phyloP scores from a whole-genome alignment of 805 yeast genomes.

The Sungouiozyma ichnusensis region DNA sequence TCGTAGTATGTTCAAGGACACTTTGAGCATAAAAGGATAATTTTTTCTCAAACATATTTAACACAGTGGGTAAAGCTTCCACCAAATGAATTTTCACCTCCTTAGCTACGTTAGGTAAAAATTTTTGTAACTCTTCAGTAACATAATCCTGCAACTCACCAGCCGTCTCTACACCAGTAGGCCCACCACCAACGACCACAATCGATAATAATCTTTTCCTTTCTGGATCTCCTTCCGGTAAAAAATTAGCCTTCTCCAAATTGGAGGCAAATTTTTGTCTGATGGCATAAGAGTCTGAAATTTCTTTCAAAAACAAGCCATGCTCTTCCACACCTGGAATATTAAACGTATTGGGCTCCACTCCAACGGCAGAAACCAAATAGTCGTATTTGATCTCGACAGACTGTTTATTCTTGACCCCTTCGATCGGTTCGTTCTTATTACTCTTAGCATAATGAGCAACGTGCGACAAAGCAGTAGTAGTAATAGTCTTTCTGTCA shows the following conservation, averaged over 20 bases:
- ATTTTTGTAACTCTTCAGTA: conserved; percentile 77
- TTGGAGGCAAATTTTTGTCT: conserved; percentile 76
- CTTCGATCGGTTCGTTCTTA: conserved; percentile 24
- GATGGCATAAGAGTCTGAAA: conserved; percentile 73
- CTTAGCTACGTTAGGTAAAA: conserved; percentile 77
- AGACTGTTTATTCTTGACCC: conserved; percentile 31
- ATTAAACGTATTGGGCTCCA: conserved; percentile 87
- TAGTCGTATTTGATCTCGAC: conserved; percentile 60
- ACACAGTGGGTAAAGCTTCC: conserved; percentile 84
- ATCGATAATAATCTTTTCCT: conserved; percentile 76
- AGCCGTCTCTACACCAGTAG: conserved; percentile 95
- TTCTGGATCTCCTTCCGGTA: conserved; percentile 69
- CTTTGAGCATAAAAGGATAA: conserved; percentile 35
- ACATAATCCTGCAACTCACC: conserved; percentile 94
- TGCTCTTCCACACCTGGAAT: conserved; percentile 82
- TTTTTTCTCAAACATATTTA: conserved; percentile 41
- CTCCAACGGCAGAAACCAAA: conserved; percentile 85
- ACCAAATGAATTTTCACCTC: conserved; percentile 80
- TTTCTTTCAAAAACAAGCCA: conserved; percentile 82
- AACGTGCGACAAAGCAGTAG: conserved; percentile 36
- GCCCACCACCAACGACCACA: conserved; percentile 96
- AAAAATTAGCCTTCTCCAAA: conserved; percentile 77
- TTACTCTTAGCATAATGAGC: conserved; percentile 19
- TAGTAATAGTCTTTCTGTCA: conserved; percentile 52
- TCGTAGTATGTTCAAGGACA: conserved; percentile 39